These are phyloP conservation scores for Taxillus chinensis DNA, from an alignment of 164 flowering plant genomes.

Conservation along the genomic window DNA sequence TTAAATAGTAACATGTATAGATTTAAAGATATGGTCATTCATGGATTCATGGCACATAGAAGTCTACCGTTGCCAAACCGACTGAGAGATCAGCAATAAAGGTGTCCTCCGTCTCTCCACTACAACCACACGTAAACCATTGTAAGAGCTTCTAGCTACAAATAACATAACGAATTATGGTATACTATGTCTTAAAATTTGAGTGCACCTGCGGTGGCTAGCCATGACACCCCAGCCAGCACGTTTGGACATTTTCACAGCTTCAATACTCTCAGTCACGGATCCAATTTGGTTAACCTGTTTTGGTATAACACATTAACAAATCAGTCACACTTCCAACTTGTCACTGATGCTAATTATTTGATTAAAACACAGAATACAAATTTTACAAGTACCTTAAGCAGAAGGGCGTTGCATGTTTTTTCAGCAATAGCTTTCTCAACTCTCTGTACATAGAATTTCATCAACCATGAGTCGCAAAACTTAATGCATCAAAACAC, in stretches of 20 bases:
- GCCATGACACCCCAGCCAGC: conserved; percentile 99
- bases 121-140: conserved; percentile 15
- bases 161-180: neutral
- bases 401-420: conserved; percentile 75
- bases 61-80: conserved; percentile 70
- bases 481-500: too few relatives aligned
- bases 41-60: neutral
- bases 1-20: too few relatives aligned
- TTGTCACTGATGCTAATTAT: neutral
- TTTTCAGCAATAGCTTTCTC: conserved; percentile 72
- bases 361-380: neutral
- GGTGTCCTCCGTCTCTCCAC: conserved; percentile 95
- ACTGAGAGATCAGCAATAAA: conserved; percentile 91
- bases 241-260: conserved; percentile 80
- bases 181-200: neutral
- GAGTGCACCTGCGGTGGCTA: conserved; percentile 72
- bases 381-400: conserved; percentile 36
- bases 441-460: conserved; percentile 48
- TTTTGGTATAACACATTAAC: neutral
- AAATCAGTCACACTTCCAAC: neutral
- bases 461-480: neutral
- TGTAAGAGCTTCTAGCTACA: neutral
- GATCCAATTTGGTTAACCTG: conserved; percentile 95
- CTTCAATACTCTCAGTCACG: conserved; percentile 93
- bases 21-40: too few relatives aligned